Conservation (phyloP, 2,329 filamentous ascomycete genomes). For the Chrysoporthe austroafricana region DNA sequence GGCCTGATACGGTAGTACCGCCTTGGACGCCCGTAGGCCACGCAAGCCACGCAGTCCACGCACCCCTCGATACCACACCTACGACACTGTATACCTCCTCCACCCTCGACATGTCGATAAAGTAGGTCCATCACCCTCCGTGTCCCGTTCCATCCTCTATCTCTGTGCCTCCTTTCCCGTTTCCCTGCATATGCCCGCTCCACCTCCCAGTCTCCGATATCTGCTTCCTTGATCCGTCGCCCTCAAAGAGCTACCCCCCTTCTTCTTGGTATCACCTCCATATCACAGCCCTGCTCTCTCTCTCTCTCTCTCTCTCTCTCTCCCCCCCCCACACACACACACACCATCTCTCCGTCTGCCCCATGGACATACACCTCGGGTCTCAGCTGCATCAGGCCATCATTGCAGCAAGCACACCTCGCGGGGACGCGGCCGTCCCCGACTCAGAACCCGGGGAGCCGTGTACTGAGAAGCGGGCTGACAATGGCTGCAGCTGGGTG, state of each 20-base stretch:
- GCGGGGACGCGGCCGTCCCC: conserved; percentile 33
- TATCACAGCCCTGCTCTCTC: too few relatives aligned
- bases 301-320: too few relatives aligned
- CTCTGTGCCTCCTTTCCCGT: conserved; percentile 17
- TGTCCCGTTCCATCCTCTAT: conserved; percentile 12
- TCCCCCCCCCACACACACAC: background rate
- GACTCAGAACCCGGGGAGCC: conserved; percentile 36
- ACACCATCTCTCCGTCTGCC: conserved; percentile 23
- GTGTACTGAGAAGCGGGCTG: conserved; percentile 50
- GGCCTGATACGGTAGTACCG: background rate
- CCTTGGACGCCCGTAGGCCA: background rate
- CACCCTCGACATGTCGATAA: conserved; percentile 56
- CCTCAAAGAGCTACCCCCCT: background rate
- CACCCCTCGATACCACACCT: background rate
- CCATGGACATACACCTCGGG: conserved; percentile 25
- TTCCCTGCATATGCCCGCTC: conserved; percentile 16
- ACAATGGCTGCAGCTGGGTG: conserved; percentile 74
- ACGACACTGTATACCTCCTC: conserved; percentile 26
- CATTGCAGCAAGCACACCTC: conserved; percentile 49
- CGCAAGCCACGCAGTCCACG: background rate
- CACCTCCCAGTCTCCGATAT: conserved; percentile 11
- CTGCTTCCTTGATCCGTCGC: conserved; percentile 14
- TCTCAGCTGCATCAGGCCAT: conserved; percentile 33
- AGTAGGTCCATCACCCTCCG: conserved; percentile 46
- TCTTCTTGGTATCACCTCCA: background rate